Conservation (phyloP, 441 rosid species). For the Lepidium campestre region DNA sequence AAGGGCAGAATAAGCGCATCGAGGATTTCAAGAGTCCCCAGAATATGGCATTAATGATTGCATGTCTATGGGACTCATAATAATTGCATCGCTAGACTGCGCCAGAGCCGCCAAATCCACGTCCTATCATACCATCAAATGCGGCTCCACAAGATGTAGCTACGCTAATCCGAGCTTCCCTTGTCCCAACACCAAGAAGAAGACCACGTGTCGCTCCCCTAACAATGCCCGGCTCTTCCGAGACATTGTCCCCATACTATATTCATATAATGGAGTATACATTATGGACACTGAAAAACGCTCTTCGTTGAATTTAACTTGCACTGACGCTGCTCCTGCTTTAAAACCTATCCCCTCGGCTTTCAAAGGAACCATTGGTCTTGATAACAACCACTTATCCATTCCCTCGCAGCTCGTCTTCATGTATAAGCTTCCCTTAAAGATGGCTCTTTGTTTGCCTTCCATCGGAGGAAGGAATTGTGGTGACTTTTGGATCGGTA, state of each 20-base stretch:
- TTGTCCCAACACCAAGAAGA: neutral
- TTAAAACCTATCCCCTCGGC: neutral
- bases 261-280: neutral
- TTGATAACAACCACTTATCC: conserved; percentile 9
- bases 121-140: conserved; percentile 13
- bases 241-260: neutral
- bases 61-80: no score
- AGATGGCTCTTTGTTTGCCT: conserved; percentile 18
- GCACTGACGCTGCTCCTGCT: neutral
- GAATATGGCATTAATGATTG: no score
- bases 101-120: neutral
- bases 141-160: conserved; percentile 11
- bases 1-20: no score
- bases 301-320: conserved; percentile 4
- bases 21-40: no score
- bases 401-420: conserved; percentile 1
- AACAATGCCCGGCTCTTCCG: conserved; percentile 13
- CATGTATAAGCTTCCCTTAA: neutral
- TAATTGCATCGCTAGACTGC: neutral
- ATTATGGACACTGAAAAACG: neutral
- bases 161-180: conserved; percentile 1
- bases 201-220: neutral
- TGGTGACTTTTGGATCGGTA: conserved; percentile 26
- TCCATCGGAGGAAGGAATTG: neutral
- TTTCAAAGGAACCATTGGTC: neutral